phyloP scores from a whole-genome alignment of 23 red algal species.

The Pyropia yezoensis region DNA sequence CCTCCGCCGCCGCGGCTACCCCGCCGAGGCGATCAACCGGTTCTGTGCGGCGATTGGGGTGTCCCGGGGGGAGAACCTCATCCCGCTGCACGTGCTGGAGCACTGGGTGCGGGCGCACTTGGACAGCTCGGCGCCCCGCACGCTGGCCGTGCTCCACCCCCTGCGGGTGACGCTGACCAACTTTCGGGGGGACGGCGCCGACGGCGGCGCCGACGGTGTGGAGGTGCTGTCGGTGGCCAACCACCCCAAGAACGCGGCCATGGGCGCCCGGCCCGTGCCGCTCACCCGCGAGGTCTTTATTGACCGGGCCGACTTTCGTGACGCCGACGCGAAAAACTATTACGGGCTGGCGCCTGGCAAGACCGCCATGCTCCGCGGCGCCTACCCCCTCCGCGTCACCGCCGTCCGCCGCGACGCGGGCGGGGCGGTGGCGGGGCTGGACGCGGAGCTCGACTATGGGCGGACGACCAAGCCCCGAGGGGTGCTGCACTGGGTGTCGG shows the following conservation, averaged over 20 bases:
- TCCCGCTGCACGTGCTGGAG: constrained; percentile 84
- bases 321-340: constrained; percentile 77
- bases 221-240: constrained; percentile 59
- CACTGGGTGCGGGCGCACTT: constrained; percentile 61
- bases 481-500: constrained; percentile 91
- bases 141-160: constrained; percentile 71
- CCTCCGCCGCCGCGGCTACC: constrained; percentile 81
- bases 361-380: constrained; percentile 81
- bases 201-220: not conserved
- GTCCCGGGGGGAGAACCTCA: constrained; percentile 69
- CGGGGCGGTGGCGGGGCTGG: constrained; percentile 18
- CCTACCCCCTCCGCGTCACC: constrained; percentile 67
- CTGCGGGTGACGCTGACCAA: constrained; percentile 65
- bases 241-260: constrained; percentile 75
- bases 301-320: constrained; percentile 86
- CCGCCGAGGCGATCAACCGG: constrained; percentile 63
- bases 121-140: constrained; percentile 53
- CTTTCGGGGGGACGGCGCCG: constrained; percentile 16
- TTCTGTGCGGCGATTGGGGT: constrained; percentile 80
- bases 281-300: constrained; percentile 77
- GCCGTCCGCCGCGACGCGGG: constrained; percentile 18
- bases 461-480: constrained; percentile 74
- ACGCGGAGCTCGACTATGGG: constrained; percentile 42
- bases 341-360: constrained; percentile 95
- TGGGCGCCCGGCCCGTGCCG: constrained; percentile 55